Evolutionary conservation across 306 rosid genomes (phyloP).

Genomic region (Pyrus betulifolia): DNA sequence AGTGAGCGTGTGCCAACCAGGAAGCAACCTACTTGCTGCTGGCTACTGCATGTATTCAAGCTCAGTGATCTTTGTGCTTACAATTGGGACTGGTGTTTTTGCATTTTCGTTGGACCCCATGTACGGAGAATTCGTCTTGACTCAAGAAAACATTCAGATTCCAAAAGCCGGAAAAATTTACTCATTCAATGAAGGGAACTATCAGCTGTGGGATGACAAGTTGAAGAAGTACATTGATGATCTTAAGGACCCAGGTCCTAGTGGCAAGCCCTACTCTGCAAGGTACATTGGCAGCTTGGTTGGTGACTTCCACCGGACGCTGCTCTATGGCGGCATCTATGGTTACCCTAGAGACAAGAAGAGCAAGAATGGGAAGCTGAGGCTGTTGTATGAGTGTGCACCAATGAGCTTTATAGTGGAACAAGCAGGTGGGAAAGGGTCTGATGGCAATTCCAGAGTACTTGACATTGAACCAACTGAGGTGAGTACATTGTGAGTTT

Average conservation of each 20-base stretch:
- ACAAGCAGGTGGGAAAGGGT: constrained; percentile 98
- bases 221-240: constrained; percentile 85
- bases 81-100: constrained; percentile 81
- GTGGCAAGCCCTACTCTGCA: constrained; percentile 86
- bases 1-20: constrained; percentile 94
- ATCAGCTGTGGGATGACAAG: constrained; percentile 86
- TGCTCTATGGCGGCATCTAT: constrained; percentile 89
- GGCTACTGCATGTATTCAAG: constrained; percentile 99
- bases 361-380: constrained; percentile 95
- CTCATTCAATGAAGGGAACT: constrained; percentile 95
- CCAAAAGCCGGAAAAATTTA: constrained; percentile 88
- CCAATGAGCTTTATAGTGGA: constrained; percentile 97
- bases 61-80: constrained; percentile 81
- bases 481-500: constrained; percentile 36
- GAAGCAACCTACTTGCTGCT: constrained; percentile 93
- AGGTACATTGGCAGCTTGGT: constrained; percentile 94
- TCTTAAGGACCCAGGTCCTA: constrained; percentile 93
- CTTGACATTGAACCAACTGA: constrained; percentile 82
- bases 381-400: constrained; percentile 92
- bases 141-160: constrained; percentile 72
- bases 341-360: constrained; percentile 94
- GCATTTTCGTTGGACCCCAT: constrained; percentile 76
- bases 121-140: constrained; percentile 86
- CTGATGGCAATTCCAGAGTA: constrained; percentile 76
- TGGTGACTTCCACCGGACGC: constrained; percentile 87